These are phyloP conservation scores for Gossypium schwendimanii DNA, from an alignment of 441 rosid species.

Conservation along the genomic window DNA sequence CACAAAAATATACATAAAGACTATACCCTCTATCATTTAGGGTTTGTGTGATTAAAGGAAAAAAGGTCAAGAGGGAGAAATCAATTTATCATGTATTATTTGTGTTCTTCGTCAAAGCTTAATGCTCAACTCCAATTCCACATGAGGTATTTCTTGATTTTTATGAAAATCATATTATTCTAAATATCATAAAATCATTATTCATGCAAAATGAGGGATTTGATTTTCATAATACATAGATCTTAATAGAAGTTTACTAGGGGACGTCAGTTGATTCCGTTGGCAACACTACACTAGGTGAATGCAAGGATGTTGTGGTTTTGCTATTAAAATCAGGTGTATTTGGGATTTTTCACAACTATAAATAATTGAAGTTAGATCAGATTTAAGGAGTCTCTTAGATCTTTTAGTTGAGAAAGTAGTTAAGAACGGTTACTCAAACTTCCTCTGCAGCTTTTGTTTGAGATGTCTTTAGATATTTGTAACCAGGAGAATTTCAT, in stretches of 20 bases:
- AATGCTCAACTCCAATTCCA: background rate
- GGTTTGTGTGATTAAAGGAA: background rate
- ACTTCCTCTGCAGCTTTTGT: background rate
- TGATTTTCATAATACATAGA: background rate
- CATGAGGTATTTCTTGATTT: background rate
- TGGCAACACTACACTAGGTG: background rate
- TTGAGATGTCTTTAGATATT: background rate
- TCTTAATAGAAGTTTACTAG: background rate
- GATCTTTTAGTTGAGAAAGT: background rate
- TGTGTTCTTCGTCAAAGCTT: background rate
- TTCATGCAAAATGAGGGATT: too few relatives aligned
- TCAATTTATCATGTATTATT: background rate
- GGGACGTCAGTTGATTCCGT: background rate
- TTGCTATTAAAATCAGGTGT: background rate
- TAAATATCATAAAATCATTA: background rate
- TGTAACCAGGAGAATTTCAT: background rate
- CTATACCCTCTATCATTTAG: background rate
- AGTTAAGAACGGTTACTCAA: background rate
- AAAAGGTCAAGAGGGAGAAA: background rate
- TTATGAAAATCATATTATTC: background rate
- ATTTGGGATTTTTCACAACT: background rate
- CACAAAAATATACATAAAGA: background rate
- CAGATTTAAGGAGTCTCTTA: background rate
- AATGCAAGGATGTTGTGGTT: background rate
- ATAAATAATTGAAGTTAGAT: background rate